phyloP scores from a whole-genome alignment of 202 grass and related monocot species.

The Setaria viridis region DNA sequence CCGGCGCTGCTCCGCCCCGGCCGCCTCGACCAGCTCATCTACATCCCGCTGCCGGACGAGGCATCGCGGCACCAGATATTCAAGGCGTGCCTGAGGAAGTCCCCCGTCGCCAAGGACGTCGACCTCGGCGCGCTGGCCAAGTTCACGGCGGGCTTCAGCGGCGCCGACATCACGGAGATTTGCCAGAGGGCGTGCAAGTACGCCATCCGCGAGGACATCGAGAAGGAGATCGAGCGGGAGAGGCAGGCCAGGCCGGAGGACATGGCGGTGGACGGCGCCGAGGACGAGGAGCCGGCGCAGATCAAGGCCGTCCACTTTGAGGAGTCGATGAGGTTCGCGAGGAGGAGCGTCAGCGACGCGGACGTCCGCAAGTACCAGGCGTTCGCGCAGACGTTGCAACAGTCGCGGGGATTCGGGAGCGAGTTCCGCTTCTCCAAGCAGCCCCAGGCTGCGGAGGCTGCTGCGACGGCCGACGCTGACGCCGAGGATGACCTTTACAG shows the following conservation, averaged over 20 bases:
- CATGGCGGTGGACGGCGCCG: conserved; percentile 27
- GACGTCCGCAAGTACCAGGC: conserved; percentile 58
- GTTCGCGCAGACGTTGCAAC: conserved; percentile 56
- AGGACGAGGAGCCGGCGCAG: conserved; percentile 5
- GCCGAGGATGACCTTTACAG: conserved; percentile 10
- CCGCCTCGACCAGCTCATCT: conserved; percentile 38
- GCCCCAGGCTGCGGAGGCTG: neutral
- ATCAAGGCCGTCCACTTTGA: conserved; percentile 35
- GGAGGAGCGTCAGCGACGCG: conserved; percentile 50
- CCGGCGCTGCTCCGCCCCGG: conserved; percentile 44
- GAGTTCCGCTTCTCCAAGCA: conserved; percentile 49
- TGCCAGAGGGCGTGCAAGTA: conserved; percentile 49
- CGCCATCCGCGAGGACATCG: conserved; percentile 30
- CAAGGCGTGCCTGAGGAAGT: conserved; percentile 53
- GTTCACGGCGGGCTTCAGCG: too few relatives aligned
- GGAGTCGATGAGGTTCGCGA: conserved; percentile 44
- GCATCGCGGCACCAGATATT: conserved; percentile 50
- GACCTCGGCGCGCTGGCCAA: too few relatives aligned
- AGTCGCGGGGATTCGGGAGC: conserved; percentile 49
- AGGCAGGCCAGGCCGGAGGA: neutral
- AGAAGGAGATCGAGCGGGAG: conserved; percentile 33
- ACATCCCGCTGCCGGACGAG: conserved; percentile 52
- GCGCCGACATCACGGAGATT: too few relatives aligned
- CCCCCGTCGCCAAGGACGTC: conserved; percentile 4
- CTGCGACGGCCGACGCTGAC: neutral